These are phyloP conservation scores for Epicoccum nigrum DNA, from an alignment of 2,329 filamentous ascomycete genomes.

Conservation along the genomic window DNA sequence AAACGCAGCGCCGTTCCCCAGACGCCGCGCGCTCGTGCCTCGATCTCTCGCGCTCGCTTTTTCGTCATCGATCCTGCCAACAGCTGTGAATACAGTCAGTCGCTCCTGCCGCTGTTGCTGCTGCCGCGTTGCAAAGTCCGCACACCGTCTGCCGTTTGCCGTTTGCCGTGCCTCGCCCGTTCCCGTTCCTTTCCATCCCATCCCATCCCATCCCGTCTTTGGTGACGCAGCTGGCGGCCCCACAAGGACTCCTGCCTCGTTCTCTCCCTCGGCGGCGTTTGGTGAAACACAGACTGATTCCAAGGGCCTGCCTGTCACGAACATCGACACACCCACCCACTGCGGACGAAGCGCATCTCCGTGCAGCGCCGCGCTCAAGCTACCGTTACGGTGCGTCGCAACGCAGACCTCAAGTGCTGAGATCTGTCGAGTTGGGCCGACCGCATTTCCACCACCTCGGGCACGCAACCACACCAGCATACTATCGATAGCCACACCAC, in stretches of 20 bases:
- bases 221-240: conserved; percentile 7
- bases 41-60: not conserved
- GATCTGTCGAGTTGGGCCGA: conserved; percentile 3
- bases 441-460: not conserved
- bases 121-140: not conserved
- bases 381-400: conserved; percentile 9
- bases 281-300: conserved; percentile 20
- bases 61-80: not conserved
- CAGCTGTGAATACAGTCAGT: not conserved
- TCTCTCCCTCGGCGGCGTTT: conserved; percentile 10
- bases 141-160: no score
- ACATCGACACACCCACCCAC: conserved; percentile 2
- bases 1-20: conserved; percentile 6
- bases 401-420: conserved; percentile 19
- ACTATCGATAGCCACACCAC: conserved; percentile 15
- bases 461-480: not conserved
- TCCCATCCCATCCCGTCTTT: no score
- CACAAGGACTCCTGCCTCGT: conserved; percentile 9
- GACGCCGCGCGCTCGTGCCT: conserved; percentile 6
- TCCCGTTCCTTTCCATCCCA: no score
- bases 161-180: no score
- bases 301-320: conserved; percentile 10
- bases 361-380: not conserved
- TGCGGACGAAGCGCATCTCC: conserved; percentile 2
- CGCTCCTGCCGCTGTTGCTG: not conserved